Evolutionary conservation across 2,329 filamentous ascomycete genomes (phyloP), one percentile per base, ranked within the genome.

Genomic region (Uncinocarpus reesii): DNA sequence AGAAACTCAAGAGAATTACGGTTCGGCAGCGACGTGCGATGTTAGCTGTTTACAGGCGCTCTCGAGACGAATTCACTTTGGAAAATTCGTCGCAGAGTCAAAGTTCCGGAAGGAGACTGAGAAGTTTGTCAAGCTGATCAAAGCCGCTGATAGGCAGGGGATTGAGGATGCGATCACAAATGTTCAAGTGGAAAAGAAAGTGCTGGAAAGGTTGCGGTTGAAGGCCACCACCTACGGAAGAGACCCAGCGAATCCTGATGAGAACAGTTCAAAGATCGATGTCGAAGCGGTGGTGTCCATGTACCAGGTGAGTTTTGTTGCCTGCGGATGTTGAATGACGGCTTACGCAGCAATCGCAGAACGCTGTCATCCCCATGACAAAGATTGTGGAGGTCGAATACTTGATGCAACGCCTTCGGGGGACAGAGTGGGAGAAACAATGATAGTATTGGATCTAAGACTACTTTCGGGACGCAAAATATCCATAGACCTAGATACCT

Each of bases 351-450:
- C 26, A 31, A 6, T 11, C 8, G 48, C 29, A 67, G 67, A 80
- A 75, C 79, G 95, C 65, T 68, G 89, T 98, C 52, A 98, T 98
- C 58, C 92, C 92, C 0, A 69, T 96, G 65, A 98, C 92, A n/a
- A 98, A 98, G 68, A 84, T 88, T 55, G 90, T 98, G 34, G 92
- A 98, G 73, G 88, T 98, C 7, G 92, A 98, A 59, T 98, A 98
- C 65, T 73, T 98, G 57, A 94, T 98, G 86, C 87, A 96, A 68
- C 78, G 92, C 54, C 71, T 98, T 47, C 78, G 70, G 56, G 70
- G 70, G 23, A 74, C 71, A 2, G 53, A 71, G 59, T 74, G 71
- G 71, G 68, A 72, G 54, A 54, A 62, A 40, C 8, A 21, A 50
- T 52, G 18, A 43, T 23, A 26, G 18, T 20, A 11, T 20, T 11